Conservation (phyloP, 495 filamentous ascomycete genomes). For the Aspergillus hancockii region DNA sequence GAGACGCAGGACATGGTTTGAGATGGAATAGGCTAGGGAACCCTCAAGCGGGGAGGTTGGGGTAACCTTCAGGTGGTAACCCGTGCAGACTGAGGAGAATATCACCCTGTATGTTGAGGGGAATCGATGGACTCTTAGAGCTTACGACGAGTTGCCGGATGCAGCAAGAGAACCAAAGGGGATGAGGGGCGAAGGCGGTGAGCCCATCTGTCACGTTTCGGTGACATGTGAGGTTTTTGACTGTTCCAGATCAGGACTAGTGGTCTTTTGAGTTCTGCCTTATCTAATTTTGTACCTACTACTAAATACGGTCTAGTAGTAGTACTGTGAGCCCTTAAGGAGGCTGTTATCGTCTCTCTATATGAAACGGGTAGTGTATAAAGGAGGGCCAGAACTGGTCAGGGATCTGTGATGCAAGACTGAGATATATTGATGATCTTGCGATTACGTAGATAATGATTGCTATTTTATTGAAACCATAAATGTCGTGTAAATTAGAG, state of each 20-base stretch:
- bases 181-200: constrained; percentile 3
- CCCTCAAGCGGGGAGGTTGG: background rate
- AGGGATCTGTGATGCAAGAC: too few species aligned
- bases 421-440: too few species aligned
- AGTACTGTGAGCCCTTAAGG: too few species aligned
- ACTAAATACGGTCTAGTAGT: too few species aligned
- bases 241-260: background rate
- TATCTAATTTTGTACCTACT: too few species aligned
- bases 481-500: too few species aligned
- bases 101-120: background rate
- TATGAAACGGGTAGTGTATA: too few species aligned
- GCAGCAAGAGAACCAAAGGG: background rate
- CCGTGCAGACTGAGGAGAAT: background rate
- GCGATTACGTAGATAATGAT: too few species aligned
- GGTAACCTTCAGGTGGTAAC: background rate
- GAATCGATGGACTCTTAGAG: background rate
- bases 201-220: background rate
- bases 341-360: too few species aligned
- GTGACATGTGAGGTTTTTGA: background rate
- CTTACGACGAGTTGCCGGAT: background rate
- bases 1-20: constrained; percentile 32
- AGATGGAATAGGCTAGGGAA: constrained; percentile 4
- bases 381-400: too few species aligned
- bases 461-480: too few species aligned
- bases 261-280: background rate